Evolutionary conservation across 1,139 yeast genomes (phyloP).

Genomic region (Pichia cactophila): DNA sequence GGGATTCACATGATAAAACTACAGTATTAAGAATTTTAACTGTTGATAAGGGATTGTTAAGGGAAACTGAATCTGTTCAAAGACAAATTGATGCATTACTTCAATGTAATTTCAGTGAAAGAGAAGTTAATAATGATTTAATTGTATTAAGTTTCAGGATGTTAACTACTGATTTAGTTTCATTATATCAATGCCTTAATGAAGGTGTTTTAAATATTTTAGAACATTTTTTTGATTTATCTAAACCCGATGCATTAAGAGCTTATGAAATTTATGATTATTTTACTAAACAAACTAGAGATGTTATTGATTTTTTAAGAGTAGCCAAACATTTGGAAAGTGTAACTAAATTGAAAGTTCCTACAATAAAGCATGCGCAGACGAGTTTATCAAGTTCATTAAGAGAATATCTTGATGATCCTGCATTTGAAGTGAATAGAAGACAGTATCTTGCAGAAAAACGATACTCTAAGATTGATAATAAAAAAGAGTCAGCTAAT

Average conservation of each 20-base stretch:
- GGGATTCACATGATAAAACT: slow-evolving; percentile 33
- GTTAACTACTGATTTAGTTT: slow-evolving; percentile 77
- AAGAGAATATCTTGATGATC: slow-evolving; percentile 82
- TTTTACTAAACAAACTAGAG: slow-evolving; percentile 80
- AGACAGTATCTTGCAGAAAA: slow-evolving; percentile 68
- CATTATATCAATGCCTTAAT: slow-evolving; percentile 80
- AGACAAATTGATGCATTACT: slow-evolving; percentile 70
- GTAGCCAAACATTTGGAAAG: slow-evolving; percentile 84
- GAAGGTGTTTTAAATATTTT: slow-evolving; percentile 91
- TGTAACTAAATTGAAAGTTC: slow-evolving; percentile 84
- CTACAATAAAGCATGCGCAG: slow-evolving; percentile 95
- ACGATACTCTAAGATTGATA: slow-evolving; percentile 26
- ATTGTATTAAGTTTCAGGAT: slow-evolving; percentile 77
- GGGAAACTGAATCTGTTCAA: slow-evolving; percentile 83
- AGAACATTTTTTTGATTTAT: slow-evolving; percentile 92
- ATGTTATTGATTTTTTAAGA: slow-evolving; percentile 79
- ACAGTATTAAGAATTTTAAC: slow-evolving; percentile 58
- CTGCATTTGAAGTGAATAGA: slow-evolving; percentile 75
- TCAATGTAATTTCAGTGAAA: slow-evolving; percentile 65
- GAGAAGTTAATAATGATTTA: slow-evolving; percentile 76
- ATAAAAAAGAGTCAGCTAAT: neutral
- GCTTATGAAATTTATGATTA: slow-evolving; percentile 77
- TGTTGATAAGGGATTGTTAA: slow-evolving; percentile 73
- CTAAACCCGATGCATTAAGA: slow-evolving; percentile 75
- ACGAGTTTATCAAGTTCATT: slow-evolving; percentile 82